Evolutionary conservation across 1,284 basidiomycete genomes (phyloP), one percentile per base, ranked within the genome.

Genomic region (Lentinula novae-zelandiae): DNA sequence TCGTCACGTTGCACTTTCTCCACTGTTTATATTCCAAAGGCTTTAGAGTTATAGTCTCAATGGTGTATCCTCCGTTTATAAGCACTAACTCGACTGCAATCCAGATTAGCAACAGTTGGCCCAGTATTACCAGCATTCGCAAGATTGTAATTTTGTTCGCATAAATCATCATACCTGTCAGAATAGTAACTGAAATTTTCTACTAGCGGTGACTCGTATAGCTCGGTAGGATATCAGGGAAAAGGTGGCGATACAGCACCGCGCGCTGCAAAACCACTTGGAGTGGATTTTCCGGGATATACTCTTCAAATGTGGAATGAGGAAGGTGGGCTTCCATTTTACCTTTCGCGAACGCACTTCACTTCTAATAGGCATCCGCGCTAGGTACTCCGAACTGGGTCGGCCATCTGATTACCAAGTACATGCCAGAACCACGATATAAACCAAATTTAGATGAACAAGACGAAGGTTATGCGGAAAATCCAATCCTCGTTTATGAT

Each of bases 161-260:
- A 42, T 20, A 8, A 5, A 27, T 27, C 27, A 27, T 27, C 4
- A 27, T 27, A 27, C 27, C 27, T 27, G 27, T 31, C 38, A 22
- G 9, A 50, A 20, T 17, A 7, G 46, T 57, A 9, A 48, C 49
- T 46, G 40, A 55, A 33, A 60, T 59, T 39, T 15, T 58, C 60
- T 34, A 44, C 17, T 17, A 84, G 82, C 63, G 82, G 82, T 22
- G 82, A 81, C 63, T 84, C 82, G 0, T 84, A 82, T 67, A 81
- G 79, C 62, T 73, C 74, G 55, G 75, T 82, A 12, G 73, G 74
- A 20, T 75, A 73, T 48, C 17, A 10, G 31, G 46, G 58, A 13
- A 17, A 60, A 12, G 63, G 62, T 0, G 62, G 63, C 20, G 17
- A 10, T 15, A 57, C 33, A 12, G 42, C 44, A 12, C 79, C 82